Percentiles rank a stretch among this genome's conserved stretches.
Conservation (phyloP, 768 basidiomycete species). For the Heimioporus sp. region DNA sequence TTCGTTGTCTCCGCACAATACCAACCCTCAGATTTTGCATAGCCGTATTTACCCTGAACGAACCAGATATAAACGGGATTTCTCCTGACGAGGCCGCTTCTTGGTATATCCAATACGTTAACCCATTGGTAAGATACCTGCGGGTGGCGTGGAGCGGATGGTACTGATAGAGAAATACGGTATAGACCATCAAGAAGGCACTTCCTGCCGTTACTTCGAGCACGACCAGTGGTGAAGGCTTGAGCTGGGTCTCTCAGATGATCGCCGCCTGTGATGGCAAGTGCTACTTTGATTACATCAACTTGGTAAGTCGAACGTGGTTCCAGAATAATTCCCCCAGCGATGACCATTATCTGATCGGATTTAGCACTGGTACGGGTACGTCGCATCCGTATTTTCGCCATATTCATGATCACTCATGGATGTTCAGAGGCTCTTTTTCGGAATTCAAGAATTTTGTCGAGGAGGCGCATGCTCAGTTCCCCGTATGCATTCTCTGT, state of each 20-base stretch:
- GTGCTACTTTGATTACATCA: conserved; percentile 37
- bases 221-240: conserved; percentile 29
- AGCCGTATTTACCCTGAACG: conserved; percentile 38
- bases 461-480: conserved; percentile 24
- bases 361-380: conserved; percentile 31
- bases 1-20: not conserved
- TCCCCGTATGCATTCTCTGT: conserved; percentile 20
- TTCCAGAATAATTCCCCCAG: not conserved
- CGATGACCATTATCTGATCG: no score
- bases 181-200: conserved; percentile 21
- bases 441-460: conserved; percentile 27
- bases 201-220: conserved; percentile 38
- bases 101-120: conserved; percentile 39
- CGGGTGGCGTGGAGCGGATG: no score
- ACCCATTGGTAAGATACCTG: conserved; percentile 30
- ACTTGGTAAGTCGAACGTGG: conserved; percentile 24
- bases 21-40: not conserved
- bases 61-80: conserved; percentile 34
- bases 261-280: conserved; percentile 33
- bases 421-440: conserved; percentile 21
- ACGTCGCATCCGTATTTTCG: not conserved
- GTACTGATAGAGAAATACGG: no score
- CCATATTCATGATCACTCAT: not conserved
- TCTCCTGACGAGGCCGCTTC: conserved; percentile 28
- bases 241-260: conserved; percentile 36